Conservation (phyloP, 768 basidiomycete species). For the Tylopilus intermedius region DNA sequence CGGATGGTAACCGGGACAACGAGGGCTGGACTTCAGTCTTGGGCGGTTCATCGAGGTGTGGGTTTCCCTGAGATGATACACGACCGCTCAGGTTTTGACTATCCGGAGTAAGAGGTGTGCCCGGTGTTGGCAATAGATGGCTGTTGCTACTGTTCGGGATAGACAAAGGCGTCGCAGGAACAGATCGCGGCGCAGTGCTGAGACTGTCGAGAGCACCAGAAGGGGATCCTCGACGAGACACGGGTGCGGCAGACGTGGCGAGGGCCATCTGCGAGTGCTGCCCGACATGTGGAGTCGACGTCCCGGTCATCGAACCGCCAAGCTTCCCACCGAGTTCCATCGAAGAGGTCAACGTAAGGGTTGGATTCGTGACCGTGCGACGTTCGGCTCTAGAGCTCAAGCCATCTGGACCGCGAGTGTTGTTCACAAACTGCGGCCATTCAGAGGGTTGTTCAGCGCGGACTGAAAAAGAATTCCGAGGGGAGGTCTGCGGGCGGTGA, state of each 20-base stretch:
- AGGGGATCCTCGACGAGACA: conserved; percentile 73
- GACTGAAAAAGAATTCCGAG: conserved; percentile 52
- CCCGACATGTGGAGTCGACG: conserved; percentile 58
- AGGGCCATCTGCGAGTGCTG: conserved; percentile 53
- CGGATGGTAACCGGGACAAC: conserved; percentile 58
- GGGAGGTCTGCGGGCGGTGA: conserved; percentile 78
- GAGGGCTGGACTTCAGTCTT: conserved; percentile 65
- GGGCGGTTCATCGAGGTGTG: conserved; percentile 46
- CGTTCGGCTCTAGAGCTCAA: conserved; percentile 53
- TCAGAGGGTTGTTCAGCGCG: conserved; percentile 78
- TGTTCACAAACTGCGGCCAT: conserved; percentile 85
- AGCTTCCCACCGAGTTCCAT: conserved; percentile 47
- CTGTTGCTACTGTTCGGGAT: conserved; percentile 43
- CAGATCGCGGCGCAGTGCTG: conserved; percentile 64
- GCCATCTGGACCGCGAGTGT: conserved; percentile 57
- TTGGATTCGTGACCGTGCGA: conserved; percentile 71
- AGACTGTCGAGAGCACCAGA: conserved; percentile 58
- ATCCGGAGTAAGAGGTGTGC: conserved; percentile 59
- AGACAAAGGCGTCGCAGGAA: conserved; percentile 73
- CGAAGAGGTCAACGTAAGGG: conserved; percentile 55
- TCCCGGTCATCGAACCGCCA: conserved; percentile 45
- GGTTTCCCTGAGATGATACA: conserved; percentile 42
- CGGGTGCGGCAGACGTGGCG: conserved; percentile 33
- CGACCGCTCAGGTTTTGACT: conserved; percentile 59
- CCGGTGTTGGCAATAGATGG: conserved; percentile 60